Evolutionary conservation across 805 yeast genomes (phyloP).

Genomic region (Barnettozyma botsteinii): DNA sequence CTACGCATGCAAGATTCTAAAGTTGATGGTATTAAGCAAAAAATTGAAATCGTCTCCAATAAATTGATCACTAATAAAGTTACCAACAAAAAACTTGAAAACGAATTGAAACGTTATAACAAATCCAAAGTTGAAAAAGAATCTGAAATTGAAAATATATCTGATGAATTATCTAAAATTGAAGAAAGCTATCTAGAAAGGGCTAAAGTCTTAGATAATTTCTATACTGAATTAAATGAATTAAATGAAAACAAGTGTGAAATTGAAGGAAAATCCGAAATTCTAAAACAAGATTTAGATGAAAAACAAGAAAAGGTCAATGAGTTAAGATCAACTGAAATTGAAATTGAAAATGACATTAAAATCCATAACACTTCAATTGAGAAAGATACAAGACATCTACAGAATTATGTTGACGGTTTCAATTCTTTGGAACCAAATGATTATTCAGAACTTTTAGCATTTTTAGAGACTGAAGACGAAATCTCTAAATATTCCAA

Average conservation of each 20-base stretch:
- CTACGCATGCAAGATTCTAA: conserved; percentile 73
- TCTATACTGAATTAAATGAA: conserved; percentile 31
- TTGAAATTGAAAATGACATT: conserved; percentile 58
- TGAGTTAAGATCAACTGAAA: conserved; percentile 55
- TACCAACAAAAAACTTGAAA: conserved; percentile 53
- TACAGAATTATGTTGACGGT: conserved; percentile 30
- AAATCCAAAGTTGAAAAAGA: conserved; percentile 39
- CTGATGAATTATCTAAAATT: conserved; percentile 31
- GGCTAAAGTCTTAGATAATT: conserved; percentile 22
- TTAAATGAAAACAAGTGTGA: conserved; percentile 32
- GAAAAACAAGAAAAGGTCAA: conserved; percentile 41
- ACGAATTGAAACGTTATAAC: conserved; percentile 51
- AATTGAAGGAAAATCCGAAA: conserved; percentile 35
- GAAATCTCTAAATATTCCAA: conserved; percentile 21
- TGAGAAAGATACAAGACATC: conserved; percentile 33
- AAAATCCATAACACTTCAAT: conserved; percentile 47
- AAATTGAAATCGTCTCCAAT: conserved; percentile 52
- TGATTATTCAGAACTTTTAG: conserved; percentile 37
- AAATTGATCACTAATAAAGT: conserved; percentile 53
- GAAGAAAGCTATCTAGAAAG: conserved; percentile 26
- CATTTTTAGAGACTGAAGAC: conserved; percentile 27
- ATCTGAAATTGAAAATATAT: conserved; percentile 37
- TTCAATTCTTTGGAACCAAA: conserved; percentile 43
- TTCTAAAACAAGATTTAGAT: conserved; percentile 35
- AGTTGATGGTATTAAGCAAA: conserved; percentile 69